Percentiles rank a stretch among this genome's conserved stretches.
phyloP scores from a whole-genome alignment of 495 filamentous ascomycete genomes.

The Echria macrotheca region DNA sequence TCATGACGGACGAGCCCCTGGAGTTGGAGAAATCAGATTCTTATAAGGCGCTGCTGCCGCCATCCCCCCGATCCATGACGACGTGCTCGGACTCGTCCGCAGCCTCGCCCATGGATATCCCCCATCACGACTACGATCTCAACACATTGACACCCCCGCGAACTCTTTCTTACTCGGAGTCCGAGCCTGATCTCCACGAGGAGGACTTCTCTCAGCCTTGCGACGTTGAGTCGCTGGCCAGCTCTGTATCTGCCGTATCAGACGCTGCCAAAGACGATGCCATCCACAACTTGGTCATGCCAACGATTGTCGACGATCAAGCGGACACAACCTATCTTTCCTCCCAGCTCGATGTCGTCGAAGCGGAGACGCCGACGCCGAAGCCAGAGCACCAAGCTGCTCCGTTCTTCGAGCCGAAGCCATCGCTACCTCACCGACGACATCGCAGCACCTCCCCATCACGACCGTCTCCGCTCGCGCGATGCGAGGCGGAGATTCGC shows the following conservation, averaged over 20 bases:
- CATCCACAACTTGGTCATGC: constrained; percentile 12
- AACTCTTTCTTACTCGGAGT: constrained; percentile 41
- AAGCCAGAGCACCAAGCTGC: constrained; percentile 26
- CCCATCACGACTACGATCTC: constrained; percentile 20
- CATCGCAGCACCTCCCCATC: constrained; percentile 29
- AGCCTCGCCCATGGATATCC: constrained; percentile 23
- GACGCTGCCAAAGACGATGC: constrained; percentile 22
- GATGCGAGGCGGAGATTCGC: constrained; percentile 13
- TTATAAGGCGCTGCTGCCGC: constrained; percentile 29
- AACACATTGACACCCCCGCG: constrained; percentile 33
- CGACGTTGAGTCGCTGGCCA: constrained; percentile 28
- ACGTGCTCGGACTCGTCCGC: constrained; percentile 41
- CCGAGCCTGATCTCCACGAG: constrained; percentile 27
- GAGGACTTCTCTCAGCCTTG: constrained; percentile 32
- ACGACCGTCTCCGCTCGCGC: constrained; percentile 22
- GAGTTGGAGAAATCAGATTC: constrained; percentile 21
- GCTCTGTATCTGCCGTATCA: constrained; percentile 32
- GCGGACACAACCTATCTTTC: constrained; percentile 1
- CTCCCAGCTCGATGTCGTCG: constrained; percentile 13
- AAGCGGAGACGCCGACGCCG: constrained; percentile 37
- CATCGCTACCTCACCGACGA: constrained; percentile 22
- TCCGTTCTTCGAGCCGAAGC: constrained; percentile 26
- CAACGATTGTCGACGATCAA: constrained; percentile 5
- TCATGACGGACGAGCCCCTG: constrained; percentile 41
- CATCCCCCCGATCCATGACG: constrained; percentile 44